Evolutionary conservation across 2,329 filamentous ascomycete species (phyloP), one percentile per base, ranked within the genome.

Genomic region (Alternaria alternata): DNA sequence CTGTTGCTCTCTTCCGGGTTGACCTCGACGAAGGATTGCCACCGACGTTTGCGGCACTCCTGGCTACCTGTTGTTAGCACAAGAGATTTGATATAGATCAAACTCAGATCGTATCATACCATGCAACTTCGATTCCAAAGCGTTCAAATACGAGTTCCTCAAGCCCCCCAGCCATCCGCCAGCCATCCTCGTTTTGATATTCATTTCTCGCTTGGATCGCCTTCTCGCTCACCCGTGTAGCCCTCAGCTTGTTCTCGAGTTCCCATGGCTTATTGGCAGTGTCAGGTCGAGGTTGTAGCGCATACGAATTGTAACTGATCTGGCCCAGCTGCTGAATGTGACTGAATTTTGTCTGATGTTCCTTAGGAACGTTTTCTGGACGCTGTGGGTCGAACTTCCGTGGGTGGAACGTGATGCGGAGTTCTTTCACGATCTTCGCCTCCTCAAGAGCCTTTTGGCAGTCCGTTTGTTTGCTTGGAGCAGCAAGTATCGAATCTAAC

Each of bases 71-170:
- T 18, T 2, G 24, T 53, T 16, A 53, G 51, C 14, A 24, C 43
- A 7, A 34, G 12, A 14, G 24, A 12, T 53, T 3, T 53, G 12
- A 14, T 24, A 12, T 8, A 26, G 18, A 53, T 53, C 55, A 14
- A 65, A 51, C 28, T 57, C 48, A 18, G 61, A 65, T 41, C 58
- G 26, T 16, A 62, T 28, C 54, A 48, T 34, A 69, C 67, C 63
- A 69, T 4, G 59, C 51, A 22, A 69, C 67, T 47, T 69, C 63
- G 24, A 66, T 59, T 8, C 66, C 58, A 32, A 69, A 69, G 14
- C 67, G 57, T 42, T 66, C 51, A n/a, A n/a, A n/a, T n/a, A n/a
- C n/a, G n/a, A n/a, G n/a, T n/a, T n/a, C n/a, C n/a, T n/a, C n/a
- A n/a, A n/a, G n/a, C n/a, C n/a, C n/a, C n/a, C n/a, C n/a, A n/a